Base-by-base conservation (phyloP, 352 stramenopile species). In the Phytophthora idaei region DNA sequence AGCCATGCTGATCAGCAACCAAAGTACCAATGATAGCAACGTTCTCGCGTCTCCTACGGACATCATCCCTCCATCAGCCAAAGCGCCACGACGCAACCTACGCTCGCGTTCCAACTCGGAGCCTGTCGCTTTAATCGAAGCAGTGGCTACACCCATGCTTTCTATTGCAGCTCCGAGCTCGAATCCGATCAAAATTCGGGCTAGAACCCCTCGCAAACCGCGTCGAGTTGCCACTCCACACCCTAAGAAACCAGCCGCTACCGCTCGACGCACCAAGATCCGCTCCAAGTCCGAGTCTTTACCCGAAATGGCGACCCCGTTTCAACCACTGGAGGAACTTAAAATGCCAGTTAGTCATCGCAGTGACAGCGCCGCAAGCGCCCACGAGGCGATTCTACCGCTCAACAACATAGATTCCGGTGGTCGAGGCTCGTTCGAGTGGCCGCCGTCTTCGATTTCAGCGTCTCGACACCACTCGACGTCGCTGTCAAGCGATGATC, bases 101-200 rank as follows among this genome's bases (percentile, higher is more conserved):
- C 78, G 86, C 6, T 81, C 80, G 11, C 77, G 86, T 2, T 94
- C 86, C 29, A 93, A 94, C 48, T 94, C 86, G 34, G 89, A 93
- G 74, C 86, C 86, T 0, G 74, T 92, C n/a, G 25, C 44, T 29
- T 25, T 44, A 3, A 50, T 57, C 9, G 49, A 66, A 1, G 55
- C 59, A 41, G 49, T 54, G 27, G 37, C 37, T 11, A 39, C 32
- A 0, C 32, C 44, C 2, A 52, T 39, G 34, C 15, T 52, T 15
- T 14, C 14, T 11, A 27, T 55, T 4, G 10, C 53, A 17, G 32
- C 47, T 10, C 57, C 41, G 51, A 50, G 1, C 32, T 47, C 21
- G 17, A 59, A 50, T 1, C 28, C 51, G 17, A 46, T 36, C 2
- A 52, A 69, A 28, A 36, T 64, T 0, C 46, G 67, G 0, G 55